Base-by-base conservation (phyloP, 306 rosid genomes). In the Lathyrus tuberosus region DNA sequence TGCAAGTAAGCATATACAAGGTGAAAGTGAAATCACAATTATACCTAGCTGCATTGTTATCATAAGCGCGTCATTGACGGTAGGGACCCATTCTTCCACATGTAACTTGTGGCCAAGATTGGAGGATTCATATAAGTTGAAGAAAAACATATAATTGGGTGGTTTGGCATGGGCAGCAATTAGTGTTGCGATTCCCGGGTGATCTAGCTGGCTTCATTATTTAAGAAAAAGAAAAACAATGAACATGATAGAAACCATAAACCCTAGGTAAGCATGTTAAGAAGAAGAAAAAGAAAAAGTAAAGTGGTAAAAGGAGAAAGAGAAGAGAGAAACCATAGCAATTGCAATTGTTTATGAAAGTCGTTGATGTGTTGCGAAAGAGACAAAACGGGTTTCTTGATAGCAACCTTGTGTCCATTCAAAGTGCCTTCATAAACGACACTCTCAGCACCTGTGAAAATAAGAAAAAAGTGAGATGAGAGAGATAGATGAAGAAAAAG, bases 131-230 rank as follows among this genome's bases (percentile, higher is more conserved):
- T 78, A 93, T 75, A 84, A 87, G 43, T 86, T 85, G 60, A 90
- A 93, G 96, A 93, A 90, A 86, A 86, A 84, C 87, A 93, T 58
- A 74, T 90, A 93, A 77, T 83, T 84, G 56, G 97, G 98, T 49
- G 96, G 96, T 80, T 79, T 92, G 47, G 97, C 97, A 78, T 89
- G 94, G 18, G 96, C 98, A 0, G 98, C 98, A 42, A 92, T 76
- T 69, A 89, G 60, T 63, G 84, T 84, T 9, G 87, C 89, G 28
- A 92, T 68, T 60, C 89, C 88, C 3, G 91, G 89, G 79, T 92
- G 92, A 77, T 86, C 91, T 75, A 92, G 70, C 85, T 80, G 84
- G 78, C 97, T 91, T 56, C 81, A 88, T 40, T 10, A 38, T 76
- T 65, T 47, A 54, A 16, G 28, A 73, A 52, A 63, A 59, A 60